Base-by-base conservation (phyloP, 83 land plant genomes). In the Picea abies region DNA sequence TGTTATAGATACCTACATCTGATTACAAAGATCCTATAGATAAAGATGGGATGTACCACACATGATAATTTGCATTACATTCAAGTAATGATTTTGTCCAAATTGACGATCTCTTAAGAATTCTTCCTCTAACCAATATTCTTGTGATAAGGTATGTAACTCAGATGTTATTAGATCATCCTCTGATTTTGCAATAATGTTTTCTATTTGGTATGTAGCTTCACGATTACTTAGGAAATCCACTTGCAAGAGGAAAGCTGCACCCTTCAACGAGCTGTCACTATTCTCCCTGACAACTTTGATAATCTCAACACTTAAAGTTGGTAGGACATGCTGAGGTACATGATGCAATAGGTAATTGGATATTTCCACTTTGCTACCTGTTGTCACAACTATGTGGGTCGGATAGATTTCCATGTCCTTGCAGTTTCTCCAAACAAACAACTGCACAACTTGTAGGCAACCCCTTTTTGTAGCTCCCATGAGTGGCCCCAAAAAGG, bases 321-420 rank as follows among this genome's bases (percentile, higher is more conserved):
- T 92, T 26, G 90, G 84, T 8, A 94, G 88, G 25, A 94, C 94
- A 83, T 93, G 93, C 67, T 80, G 93, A 63, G 99, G 99, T 35
- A 96, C 96, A 77, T 90, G 94, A 14, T 89, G 89, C 26, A 35
- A 35, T 35, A 35, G 37, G 37, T 35, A 35, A 35, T 35, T 35
- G 37, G 37, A 35, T 35, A 35, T 35, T 35, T 35, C 37, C 37
- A 35, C 37, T 35, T 35, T 35, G 37, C 37, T 35, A 35, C 37
- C 37, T 47, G 97, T 93, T 44, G 97, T 91, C 44, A 94, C 93
- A 25, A 97, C 97, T 3, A 97, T 96, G 9, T 93, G 90, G 67
- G 97, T 96, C 22, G 92, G 90, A 79, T 97, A 96, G 1, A 96
- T 91, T 87, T 96, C 99, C 99, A 96, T 96, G 78, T 94, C 99